Evolutionary conservation across 805 yeast genomes (phyloP), one percentile per base, ranked within the genome.

Genomic region (Kodamaea hsintzibuensis): DNA sequence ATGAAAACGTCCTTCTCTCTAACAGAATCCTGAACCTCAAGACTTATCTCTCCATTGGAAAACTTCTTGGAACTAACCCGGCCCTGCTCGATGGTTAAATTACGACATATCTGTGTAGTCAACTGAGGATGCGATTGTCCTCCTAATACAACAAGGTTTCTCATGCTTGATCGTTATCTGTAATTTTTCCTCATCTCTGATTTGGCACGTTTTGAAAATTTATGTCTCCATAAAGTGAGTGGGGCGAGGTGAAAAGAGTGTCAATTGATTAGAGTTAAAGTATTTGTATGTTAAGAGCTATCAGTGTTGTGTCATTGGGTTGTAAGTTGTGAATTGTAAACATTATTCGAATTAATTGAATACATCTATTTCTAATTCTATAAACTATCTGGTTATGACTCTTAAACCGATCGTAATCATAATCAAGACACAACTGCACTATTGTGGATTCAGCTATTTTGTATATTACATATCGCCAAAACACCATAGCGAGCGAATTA

Each of bases 1-100:
- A 91, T 91, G 65, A 88, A 95, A 6, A 95, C 98, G 68, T 95
- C 98, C 71, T 95, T 95, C 60, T 92, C 98, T 65, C 99, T 81
- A 19, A 95, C 98, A 10, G 96, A 88, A 63, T 91, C 96, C 52
- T 81, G 80, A 53, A 95, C 83, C 53, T 86, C 88, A 55, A 95
- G 90, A 27, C 93, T 85, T 3, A 97, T 92, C 67, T 95, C 99
- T 51, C 99, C 99, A 67, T 95, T 95, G 56, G 93, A 86, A 55
- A 76, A 76, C 66, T 86, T 86, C 55, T 82, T 82, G 54, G 85
- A 76, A 46, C 77, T 76, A 14, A 88, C 89, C 25, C 79, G 76
- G 6, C 96, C 92, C 54, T 83, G 82, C 19, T 85, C 85, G 13
- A 91, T 75, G n/a, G 91, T 86, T 46, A 95, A 74, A 62, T 86